These are phyloP conservation scores for Agapanthus africanus DNA, from an alignment of 106 monocot species.

Conservation along the genomic window DNA sequence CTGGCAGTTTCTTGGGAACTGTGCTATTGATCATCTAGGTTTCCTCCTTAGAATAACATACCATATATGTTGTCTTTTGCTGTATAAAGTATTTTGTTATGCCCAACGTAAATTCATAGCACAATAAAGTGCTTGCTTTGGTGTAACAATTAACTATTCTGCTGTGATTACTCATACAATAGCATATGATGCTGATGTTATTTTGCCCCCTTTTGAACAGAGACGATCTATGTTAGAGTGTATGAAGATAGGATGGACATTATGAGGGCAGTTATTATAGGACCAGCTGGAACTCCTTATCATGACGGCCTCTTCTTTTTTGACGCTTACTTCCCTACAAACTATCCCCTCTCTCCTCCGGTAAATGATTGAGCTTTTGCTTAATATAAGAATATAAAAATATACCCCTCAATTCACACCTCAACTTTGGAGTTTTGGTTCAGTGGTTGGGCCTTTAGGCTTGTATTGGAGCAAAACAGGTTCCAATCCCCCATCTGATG, in stretches of 20 bases:
- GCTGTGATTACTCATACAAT: not conserved
- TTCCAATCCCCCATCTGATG: no score
- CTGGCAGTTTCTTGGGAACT: no score
- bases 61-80: not conserved
- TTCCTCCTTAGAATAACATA: no score
- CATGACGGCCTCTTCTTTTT: slow-evolving; percentile 47
- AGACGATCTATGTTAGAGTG: slow-evolving; percentile 36
- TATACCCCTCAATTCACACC: no score
- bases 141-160: no score
- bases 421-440: no score
- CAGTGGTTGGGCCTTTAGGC: no score
- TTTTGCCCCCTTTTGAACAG: slow-evolving; percentile 13
- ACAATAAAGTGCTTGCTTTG: no score
- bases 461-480: no score
- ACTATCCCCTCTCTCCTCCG: slow-evolving; percentile 31
- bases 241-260: slow-evolving; percentile 49
- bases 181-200: not conserved
- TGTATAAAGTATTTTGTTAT: not conserved
- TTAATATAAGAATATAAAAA: no score
- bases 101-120: no score
- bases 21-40: no score
- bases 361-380: slow-evolving; percentile 5
- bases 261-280: slow-evolving; percentile 35
- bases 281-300: slow-evolving; percentile 41
- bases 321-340: slow-evolving; percentile 29